These are phyloP conservation scores for Aspergillus terreus DNA, from an alignment of 2,329 filamentous ascomycete species.

Conservation along the genomic window DNA sequence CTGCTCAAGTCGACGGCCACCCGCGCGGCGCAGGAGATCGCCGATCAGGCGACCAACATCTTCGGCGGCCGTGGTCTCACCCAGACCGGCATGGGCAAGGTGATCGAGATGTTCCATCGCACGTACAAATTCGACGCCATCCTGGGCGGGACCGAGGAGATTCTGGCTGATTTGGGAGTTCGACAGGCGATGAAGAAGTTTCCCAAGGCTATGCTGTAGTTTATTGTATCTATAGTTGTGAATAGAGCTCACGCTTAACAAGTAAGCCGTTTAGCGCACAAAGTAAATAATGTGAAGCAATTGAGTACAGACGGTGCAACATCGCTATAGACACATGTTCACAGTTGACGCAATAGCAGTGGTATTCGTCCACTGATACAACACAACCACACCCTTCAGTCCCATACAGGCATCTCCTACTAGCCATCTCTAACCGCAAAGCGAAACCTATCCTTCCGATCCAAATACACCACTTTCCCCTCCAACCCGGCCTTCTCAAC, in stretches of 20 bases:
- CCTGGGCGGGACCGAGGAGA: conserved; percentile 77
- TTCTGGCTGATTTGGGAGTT: conserved; percentile 75
- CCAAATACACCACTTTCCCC: conserved; percentile 58
- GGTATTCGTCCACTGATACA: too few relatives aligned
- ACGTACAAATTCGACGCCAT: conserved; percentile 80
- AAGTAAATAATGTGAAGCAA: too few relatives aligned
- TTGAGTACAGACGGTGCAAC: too few relatives aligned
- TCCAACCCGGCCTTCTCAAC: conserved; percentile 51
- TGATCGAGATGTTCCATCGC: conserved; percentile 80
- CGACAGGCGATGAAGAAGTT: conserved; percentile 80
- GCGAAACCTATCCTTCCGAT: conserved; percentile 55
- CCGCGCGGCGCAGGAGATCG: conserved; percentile 74
- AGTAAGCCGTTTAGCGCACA: too few relatives aligned
- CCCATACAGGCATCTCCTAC: too few relatives aligned
- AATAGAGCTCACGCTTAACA: too few relatives aligned
- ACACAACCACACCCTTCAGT: too few relatives aligned
- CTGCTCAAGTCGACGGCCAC: conserved; percentile 77
- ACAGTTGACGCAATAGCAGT: too few relatives aligned
- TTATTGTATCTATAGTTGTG: not conserved
- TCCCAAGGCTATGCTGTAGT: conserved; percentile 76
- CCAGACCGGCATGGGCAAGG: conserved; percentile 74
- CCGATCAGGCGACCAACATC: conserved; percentile 79
- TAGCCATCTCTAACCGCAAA: conserved; percentile 44
- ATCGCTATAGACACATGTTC: too few relatives aligned
- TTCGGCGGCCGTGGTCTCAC: conserved; percentile 80